A percentile compares a stretch with the other conserved stretches of the same genome.
Evolutionary conservation across 306 rosid species (phyloP).

Genomic region (Vachellia pachyceras): DNA sequence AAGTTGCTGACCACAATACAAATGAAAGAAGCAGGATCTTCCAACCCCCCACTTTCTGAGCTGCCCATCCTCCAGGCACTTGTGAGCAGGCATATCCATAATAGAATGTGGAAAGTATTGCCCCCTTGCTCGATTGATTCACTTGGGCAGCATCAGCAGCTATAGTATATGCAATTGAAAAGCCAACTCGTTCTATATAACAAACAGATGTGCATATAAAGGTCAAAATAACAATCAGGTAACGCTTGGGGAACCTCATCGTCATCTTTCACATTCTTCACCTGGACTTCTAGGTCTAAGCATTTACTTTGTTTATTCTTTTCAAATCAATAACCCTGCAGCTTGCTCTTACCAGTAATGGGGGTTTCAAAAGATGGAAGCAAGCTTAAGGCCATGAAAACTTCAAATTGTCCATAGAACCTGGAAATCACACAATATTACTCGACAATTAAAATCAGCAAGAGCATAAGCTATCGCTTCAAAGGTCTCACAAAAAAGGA

Average conservation of each 20-base stretch:
- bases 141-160: constrained; percentile 84
- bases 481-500: not conserved
- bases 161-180: constrained; percentile 88
- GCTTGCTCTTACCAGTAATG: not conserved
- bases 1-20: constrained; percentile 83
- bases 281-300: constrained; percentile 4
- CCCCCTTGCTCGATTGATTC: constrained; percentile 83
- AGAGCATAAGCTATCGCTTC: not conserved
- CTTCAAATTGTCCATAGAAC: constrained; percentile 7
- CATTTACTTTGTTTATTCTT: not conserved
- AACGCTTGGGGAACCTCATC: constrained; percentile 67
- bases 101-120: constrained; percentile 87
- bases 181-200: constrained; percentile 91
- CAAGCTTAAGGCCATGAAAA: constrained; percentile 10
- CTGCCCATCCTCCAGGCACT: constrained; percentile 96
- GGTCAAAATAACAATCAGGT: constrained; percentile 81
- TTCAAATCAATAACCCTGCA: constrained; percentile 1
- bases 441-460: not conserved
- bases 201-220: constrained; percentile 92
- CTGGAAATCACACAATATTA: not conserved
- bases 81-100: constrained; percentile 97
- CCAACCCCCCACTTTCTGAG: constrained; percentile 89
- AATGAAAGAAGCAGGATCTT: constrained; percentile 85
- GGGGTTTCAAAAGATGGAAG: constrained; percentile 1
- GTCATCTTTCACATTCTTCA: constrained; percentile 45